Conservation (phyloP, 2,329 filamentous ascomycete species). For the Botrytis paeoniae region DNA sequence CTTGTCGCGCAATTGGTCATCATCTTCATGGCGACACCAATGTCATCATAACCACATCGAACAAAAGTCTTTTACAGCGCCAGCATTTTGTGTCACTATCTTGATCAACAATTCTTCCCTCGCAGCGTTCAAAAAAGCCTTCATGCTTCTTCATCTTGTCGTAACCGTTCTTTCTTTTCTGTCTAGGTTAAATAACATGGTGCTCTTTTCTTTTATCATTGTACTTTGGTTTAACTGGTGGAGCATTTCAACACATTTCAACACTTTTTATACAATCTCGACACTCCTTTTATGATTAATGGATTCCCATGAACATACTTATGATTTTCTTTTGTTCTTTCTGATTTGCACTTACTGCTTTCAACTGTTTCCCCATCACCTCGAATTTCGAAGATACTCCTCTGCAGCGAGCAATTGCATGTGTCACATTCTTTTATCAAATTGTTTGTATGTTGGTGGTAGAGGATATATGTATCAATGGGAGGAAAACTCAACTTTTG, state of each 20-base stretch:
- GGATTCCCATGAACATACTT: slow-evolving; percentile 13
- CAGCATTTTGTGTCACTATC: background rate
- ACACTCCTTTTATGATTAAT: slow-evolving; percentile 16
- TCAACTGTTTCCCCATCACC: slow-evolving; percentile 3
- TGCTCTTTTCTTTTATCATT: background rate
- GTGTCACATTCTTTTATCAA: background rate
- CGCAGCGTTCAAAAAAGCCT: background rate
- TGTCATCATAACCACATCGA: background rate
- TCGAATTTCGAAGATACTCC: slow-evolving; percentile 13
- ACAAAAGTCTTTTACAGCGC: slow-evolving; percentile 7
- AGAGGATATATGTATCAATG: slow-evolving; percentile 12
- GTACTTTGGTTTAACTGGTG: slow-evolving; percentile 13
- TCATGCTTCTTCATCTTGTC: slow-evolving; percentile 9
- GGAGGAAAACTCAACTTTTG: background rate
- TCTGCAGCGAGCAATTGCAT: slow-evolving; percentile 11
- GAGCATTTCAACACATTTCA: background rate
- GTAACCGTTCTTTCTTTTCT: background rate
- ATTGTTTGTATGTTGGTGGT: slow-evolving; percentile 3
- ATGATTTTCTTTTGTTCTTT: slow-evolving; percentile 13
- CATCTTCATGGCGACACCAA: background rate
- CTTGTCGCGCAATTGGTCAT: background rate
- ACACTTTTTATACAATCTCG: background rate
- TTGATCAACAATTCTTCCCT: background rate
- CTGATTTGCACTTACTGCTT: background rate
- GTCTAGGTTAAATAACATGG: slow-evolving; percentile 10